Evolutionary conservation across 2,329 filamentous ascomycete species (phyloP).

Genomic region (Claviceps cyperi): DNA sequence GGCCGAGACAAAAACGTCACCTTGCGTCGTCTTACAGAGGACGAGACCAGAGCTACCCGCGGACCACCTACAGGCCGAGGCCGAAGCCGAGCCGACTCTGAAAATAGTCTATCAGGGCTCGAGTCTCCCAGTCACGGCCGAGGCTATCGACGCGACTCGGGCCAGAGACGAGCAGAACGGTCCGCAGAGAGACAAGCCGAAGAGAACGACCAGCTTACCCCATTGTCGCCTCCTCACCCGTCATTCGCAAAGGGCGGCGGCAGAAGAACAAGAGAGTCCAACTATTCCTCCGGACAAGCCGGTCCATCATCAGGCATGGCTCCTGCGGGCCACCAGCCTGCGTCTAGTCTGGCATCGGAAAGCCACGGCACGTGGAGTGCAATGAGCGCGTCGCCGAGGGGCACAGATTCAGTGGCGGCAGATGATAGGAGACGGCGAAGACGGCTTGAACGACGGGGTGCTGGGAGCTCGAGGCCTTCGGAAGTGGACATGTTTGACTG

Average conservation of each 20-base stretch:
- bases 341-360: conserved; percentile 34
- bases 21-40: conserved; percentile 44
- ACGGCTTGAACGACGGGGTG: conserved; percentile 37
- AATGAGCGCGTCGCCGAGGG: conserved; percentile 32
- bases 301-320: conserved; percentile 29
- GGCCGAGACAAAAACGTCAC: conserved; percentile 48
- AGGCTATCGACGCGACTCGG: conserved; percentile 40
- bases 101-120: conserved; percentile 42
- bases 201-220: conserved; percentile 22
- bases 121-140: conserved; percentile 32
- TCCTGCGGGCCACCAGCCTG: conserved; percentile 24
- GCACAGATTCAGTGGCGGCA: conserved; percentile 21
- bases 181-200: conserved; percentile 31
- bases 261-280: conserved; percentile 40
- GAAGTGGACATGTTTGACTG: conserved; percentile 25
- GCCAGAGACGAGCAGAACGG: conserved; percentile 30
- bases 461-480: conserved; percentile 20
- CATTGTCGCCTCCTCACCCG: conserved; percentile 40
- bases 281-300: conserved; percentile 43
- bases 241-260: conserved; percentile 37
- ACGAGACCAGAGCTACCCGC: conserved; percentile 35
- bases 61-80: conserved; percentile 15
- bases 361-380: conserved; percentile 41
- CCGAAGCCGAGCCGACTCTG: conserved; percentile 30
- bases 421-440: conserved; percentile 41